Percentiles rank a stretch among this genome's conserved stretches.
Evolutionary conservation across 2,329 filamentous ascomycete genomes (phyloP).

Genomic region (Exophiala alcalophila): DNA sequence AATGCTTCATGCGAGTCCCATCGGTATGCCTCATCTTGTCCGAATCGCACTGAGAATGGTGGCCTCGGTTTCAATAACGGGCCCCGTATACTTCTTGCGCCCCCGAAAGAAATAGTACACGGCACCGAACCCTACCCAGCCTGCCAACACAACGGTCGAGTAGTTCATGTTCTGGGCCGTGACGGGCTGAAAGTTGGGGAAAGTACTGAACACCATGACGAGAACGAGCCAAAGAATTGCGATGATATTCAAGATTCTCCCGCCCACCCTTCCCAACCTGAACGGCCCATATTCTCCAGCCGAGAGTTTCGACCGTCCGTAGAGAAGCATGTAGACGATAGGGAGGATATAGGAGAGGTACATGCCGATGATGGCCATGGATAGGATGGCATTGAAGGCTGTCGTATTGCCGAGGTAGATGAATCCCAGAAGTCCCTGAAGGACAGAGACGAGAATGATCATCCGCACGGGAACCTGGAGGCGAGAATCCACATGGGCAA

Average conservation of each 20-base stretch:
- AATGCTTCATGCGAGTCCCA: no score
- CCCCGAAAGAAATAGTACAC: conserved; percentile 48
- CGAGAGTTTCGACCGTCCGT: conserved; percentile 30
- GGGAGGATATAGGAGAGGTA: conserved; percentile 49
- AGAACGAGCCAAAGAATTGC: conserved; percentile 34
- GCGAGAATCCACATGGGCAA: conserved; percentile 28
- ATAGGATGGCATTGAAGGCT: conserved; percentile 32
- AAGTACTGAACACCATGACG: conserved; percentile 34
- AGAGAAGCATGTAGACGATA: conserved; percentile 45
- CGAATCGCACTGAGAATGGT: conserved; percentile 32
- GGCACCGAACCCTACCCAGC: conserved; percentile 39
- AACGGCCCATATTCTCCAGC: conserved; percentile 24
- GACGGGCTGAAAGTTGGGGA: conserved; percentile 34
- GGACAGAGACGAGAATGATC: conserved; percentile 17
- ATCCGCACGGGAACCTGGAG: conserved; percentile 20
- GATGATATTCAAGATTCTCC: conserved; percentile 31
- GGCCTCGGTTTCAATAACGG: conserved; percentile 36
- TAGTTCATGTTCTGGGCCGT: conserved; percentile 38
- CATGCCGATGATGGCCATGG: conserved; percentile 38
- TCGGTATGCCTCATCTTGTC: no score
- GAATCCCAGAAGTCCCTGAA: conserved; percentile 20
- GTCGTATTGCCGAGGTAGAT: conserved; percentile 25
- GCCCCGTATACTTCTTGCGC: conserved; percentile 49
- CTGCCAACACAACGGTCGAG: conserved; percentile 27
- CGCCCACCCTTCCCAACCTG: conserved; percentile 30